phyloP scores from a whole-genome alignment of 2,329 filamentous ascomycete genomes.

The Colletotrichum sp. region DNA sequence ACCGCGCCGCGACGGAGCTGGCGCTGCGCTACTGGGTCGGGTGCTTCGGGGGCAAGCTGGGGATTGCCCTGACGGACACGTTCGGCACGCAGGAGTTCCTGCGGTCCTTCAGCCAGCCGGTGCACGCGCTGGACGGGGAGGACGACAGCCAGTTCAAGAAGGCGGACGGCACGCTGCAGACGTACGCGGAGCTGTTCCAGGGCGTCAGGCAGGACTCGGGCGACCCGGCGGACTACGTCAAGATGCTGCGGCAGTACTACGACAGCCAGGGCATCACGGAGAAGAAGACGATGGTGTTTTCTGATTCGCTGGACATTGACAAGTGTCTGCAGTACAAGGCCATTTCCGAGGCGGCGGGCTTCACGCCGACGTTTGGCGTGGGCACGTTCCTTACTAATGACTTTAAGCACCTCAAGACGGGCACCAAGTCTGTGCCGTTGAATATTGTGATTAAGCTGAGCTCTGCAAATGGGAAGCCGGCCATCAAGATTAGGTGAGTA shows the following conservation, averaged over 20 bases:
- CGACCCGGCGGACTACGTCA: constrained; percentile 80
- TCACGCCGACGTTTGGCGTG: constrained; percentile 89
- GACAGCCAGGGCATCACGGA: constrained; percentile 75
- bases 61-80: constrained; percentile 93
- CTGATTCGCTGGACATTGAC: constrained; percentile 91
- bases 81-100: constrained; percentile 94
- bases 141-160: constrained; percentile 44
- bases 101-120: constrained; percentile 76
- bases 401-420: constrained; percentile 74
- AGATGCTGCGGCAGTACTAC: constrained; percentile 82
- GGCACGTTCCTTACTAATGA: constrained; percentile 98
- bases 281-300: constrained; percentile 92
- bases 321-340: constrained; percentile 89
- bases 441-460: constrained; percentile 99
- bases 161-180: constrained; percentile 49
- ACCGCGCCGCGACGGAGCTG: constrained; percentile 81
- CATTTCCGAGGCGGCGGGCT: constrained; percentile 78
- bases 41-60: constrained; percentile 85
- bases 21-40: constrained; percentile 88
- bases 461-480: constrained; percentile 78
- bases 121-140: constrained; percentile 50
- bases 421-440: constrained; percentile 84
- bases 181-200: constrained; percentile 82
- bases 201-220: constrained; percentile 92
- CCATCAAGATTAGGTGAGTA: constrained; percentile 81